phyloP scores from a whole-genome alignment of 805 yeast genomes.

The Lipomyces yamadae region DNA sequence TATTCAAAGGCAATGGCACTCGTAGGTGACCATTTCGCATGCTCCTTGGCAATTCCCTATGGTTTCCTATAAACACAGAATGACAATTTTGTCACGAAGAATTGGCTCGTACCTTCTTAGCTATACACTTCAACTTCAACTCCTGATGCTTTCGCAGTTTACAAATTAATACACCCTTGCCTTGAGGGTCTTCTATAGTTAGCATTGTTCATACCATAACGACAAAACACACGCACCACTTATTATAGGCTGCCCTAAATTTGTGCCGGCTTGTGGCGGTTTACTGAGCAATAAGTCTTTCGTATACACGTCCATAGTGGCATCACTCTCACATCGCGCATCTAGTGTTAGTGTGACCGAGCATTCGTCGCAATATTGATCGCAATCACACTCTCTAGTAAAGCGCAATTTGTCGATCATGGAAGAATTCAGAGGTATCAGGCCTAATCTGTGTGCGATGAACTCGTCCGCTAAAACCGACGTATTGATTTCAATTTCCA shows the following conservation, averaged over 20 bases:
- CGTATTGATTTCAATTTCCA: constrained; percentile 90
- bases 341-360: constrained; percentile 83
- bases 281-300: constrained; percentile 67
- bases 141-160: constrained; percentile 93
- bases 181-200: constrained; percentile 58
- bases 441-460: constrained; percentile 89
- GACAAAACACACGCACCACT: constrained; percentile 42
- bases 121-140: constrained; percentile 84
- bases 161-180: constrained; percentile 87
- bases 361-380: constrained; percentile 94
- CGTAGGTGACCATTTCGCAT: constrained; percentile 98
- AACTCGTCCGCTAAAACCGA: constrained; percentile 97
- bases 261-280: constrained; percentile 41
- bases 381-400: constrained; percentile 86
- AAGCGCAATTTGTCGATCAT: constrained; percentile 67
- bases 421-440: constrained; percentile 83
- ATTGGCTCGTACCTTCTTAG: constrained; percentile 92
- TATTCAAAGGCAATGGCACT: constrained; percentile 95
- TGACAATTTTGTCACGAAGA: constrained; percentile 43
- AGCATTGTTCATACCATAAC: not conserved
- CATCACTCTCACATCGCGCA: constrained; percentile 88
- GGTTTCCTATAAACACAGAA: not conserved
- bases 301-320: constrained; percentile 87
- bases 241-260: constrained; percentile 83
- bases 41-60: constrained; percentile 58